Percentiles rank a stretch among this genome's conserved stretches.
phyloP scores from a whole-genome alignment of 495 filamentous ascomycete genomes.

The Penicillium ochrochloron region DNA sequence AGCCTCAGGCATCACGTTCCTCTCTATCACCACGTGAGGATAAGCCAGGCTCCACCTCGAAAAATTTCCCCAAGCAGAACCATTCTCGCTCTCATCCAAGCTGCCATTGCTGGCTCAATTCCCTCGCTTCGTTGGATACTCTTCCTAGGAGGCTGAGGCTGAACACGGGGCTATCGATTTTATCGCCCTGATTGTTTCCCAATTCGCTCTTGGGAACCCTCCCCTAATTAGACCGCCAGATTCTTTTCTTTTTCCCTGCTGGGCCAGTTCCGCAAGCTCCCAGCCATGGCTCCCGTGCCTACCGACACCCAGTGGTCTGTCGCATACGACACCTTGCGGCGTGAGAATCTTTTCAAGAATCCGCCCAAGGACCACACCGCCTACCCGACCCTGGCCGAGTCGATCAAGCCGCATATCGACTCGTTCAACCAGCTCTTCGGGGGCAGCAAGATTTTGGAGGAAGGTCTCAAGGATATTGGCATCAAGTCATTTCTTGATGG shows the following conservation, averaged over 20 bases:
- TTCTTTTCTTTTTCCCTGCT: constrained; percentile 23
- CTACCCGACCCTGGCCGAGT: constrained; percentile 81
- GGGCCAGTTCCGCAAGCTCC: constrained; percentile 24
- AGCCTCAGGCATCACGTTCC: constrained; percentile 1
- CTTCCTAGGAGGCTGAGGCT: constrained; percentile 28
- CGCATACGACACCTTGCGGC: constrained; percentile 77
- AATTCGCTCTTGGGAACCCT: not conserved
- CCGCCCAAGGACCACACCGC: constrained; percentile 86
- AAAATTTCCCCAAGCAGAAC: constrained; percentile 51
- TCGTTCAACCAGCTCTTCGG: constrained; percentile 95
- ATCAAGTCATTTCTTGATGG: constrained; percentile 86
- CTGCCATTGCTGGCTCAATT: constrained; percentile 40
- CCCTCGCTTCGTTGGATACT: constrained; percentile 24
- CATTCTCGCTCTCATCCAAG: constrained; percentile 29
- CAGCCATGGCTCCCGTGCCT: constrained; percentile 49
- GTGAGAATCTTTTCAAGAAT: constrained; percentile 84
- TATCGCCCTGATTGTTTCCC: not conserved
- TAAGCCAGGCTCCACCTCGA: constrained; percentile 50
- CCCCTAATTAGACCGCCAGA: not conserved
- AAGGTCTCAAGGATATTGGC: constrained; percentile 84
- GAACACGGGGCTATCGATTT: constrained; percentile 17
- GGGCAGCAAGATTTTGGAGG: constrained; percentile 68
- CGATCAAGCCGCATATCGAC: constrained; percentile 87
- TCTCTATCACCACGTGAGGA: constrained; percentile 55
- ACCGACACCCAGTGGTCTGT: constrained; percentile 81